These are phyloP conservation scores for Phaeosphaeriaceae sp. DNA, from an alignment of 2,329 filamentous ascomycete species.

Conservation along the genomic window DNA sequence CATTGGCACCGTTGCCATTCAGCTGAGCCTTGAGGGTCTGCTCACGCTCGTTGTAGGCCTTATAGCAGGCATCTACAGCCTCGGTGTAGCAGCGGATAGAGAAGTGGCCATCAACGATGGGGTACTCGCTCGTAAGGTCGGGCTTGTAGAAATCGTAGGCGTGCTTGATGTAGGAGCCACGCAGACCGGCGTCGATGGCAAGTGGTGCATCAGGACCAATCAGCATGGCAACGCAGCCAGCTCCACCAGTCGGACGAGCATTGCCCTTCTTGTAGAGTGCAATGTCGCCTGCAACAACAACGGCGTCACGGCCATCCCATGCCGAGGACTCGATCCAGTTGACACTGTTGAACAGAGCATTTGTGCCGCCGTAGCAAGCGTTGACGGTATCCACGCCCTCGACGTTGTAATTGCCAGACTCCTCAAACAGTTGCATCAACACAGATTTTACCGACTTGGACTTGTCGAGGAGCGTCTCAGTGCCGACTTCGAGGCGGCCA, in stretches of 20 bases:
- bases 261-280: slow-evolving; percentile 62
- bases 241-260: slow-evolving; percentile 60
- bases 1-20: slow-evolving; percentile 48
- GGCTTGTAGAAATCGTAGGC: slow-evolving; percentile 64
- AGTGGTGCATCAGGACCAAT: slow-evolving; percentile 59
- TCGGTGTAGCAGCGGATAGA: slow-evolving; percentile 61
- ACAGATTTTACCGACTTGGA: slow-evolving; percentile 63
- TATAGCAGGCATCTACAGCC: slow-evolving; percentile 60
- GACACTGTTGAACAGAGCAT: slow-evolving; percentile 60
- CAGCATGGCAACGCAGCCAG: slow-evolving; percentile 61
- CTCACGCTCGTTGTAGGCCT: slow-evolving; percentile 60
- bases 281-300: slow-evolving; percentile 61
- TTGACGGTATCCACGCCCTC: slow-evolving; percentile 62
- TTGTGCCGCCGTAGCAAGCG: slow-evolving; percentile 62
- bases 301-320: slow-evolving; percentile 60
- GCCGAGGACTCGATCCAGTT: slow-evolving; percentile 62
- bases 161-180: slow-evolving; percentile 59
- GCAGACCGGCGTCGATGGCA: slow-evolving; percentile 57
- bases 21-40: slow-evolving; percentile 53
- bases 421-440: slow-evolving; percentile 60
- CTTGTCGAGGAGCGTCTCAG: slow-evolving; percentile 62
- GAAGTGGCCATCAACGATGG: slow-evolving; percentile 60
- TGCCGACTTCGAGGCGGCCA: slow-evolving; percentile 60
- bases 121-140: slow-evolving; percentile 61
- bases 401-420: slow-evolving; percentile 60